A percentile compares a stretch with the other conserved stretches of the same genome.
These are phyloP conservation scores for Chlorella sp. DNA, from an alignment of 139 green algal genomes.

Conservation along the genomic window DNA sequence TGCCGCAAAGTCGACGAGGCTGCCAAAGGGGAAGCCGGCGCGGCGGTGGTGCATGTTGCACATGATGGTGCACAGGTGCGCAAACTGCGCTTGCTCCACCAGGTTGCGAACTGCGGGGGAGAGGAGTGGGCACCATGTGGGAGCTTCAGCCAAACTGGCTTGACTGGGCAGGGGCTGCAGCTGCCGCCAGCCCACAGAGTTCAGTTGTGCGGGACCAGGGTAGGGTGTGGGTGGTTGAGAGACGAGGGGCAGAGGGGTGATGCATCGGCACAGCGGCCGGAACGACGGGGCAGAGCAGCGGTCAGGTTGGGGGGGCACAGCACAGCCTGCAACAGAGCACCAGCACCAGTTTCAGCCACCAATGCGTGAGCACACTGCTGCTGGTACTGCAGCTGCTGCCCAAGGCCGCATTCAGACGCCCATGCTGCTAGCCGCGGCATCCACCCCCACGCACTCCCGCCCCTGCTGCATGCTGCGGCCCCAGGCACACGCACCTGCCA, in stretches of 20 bases:
- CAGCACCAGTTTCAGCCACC: background rate
- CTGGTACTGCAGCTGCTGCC: background rate
- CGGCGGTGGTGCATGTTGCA: slow-evolving; percentile 96
- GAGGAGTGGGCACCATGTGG: too few species aligned
- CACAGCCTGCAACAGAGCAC: too few species aligned
- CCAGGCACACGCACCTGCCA: slow-evolving; percentile 63
- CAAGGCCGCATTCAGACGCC: background rate
- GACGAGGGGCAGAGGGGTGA: background rate
- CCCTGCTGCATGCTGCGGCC: background rate
- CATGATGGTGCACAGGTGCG: slow-evolving; percentile 97
- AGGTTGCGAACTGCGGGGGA: slow-evolving; percentile 80
- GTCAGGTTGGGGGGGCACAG: background rate
- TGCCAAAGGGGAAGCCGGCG: slow-evolving; percentile 96
- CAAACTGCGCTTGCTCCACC: slow-evolving; percentile 87
- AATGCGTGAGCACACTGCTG: too few species aligned
- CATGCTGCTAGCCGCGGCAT: background rate
- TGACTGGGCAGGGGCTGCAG: too few species aligned
- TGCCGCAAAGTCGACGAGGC: slow-evolving; percentile 95
- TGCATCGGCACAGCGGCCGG: too few species aligned
- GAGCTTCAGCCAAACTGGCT: too few species aligned
- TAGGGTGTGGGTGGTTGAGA: background rate
- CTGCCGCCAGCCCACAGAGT: too few species aligned
- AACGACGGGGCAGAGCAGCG: background rate
- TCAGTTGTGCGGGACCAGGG: too few species aligned
- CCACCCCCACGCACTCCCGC: background rate